A percentile compares a stretch with the other conserved stretches of the same genome.
Conservation (phyloP, 2,329 filamentous ascomycete genomes). For the Neonectria neomacrospora region DNA sequence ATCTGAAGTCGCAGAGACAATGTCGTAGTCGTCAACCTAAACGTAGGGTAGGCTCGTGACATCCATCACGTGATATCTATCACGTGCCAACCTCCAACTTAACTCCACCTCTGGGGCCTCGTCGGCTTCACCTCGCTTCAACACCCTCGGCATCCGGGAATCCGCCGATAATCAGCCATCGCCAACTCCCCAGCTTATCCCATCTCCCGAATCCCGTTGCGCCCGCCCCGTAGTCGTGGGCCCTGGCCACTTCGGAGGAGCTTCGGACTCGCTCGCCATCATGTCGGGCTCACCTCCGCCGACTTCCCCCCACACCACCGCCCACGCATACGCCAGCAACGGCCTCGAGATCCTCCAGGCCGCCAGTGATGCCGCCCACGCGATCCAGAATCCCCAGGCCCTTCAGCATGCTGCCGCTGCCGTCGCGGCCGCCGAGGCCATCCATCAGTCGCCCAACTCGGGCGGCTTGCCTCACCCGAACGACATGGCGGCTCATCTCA, state of each 20-base stretch:
- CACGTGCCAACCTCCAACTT: slow-evolving; percentile 31
- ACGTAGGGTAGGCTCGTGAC: not conserved
- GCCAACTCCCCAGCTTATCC: slow-evolving; percentile 35
- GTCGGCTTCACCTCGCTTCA: slow-evolving; percentile 55
- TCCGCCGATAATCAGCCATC: slow-evolving; percentile 59
- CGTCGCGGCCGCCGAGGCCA: slow-evolving; percentile 48
- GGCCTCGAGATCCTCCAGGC: slow-evolving; percentile 59
- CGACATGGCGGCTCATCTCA: slow-evolving; percentile 42
- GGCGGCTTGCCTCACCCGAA: slow-evolving; percentile 29
- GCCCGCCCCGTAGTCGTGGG: slow-evolving; percentile 34
- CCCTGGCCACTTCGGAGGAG: slow-evolving; percentile 24
- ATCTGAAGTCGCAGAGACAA: too few relatives aligned
- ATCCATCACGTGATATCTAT: too few relatives aligned
- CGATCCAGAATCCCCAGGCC: slow-evolving; percentile 52
- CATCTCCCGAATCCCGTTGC: slow-evolving; percentile 33
- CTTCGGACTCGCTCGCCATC: slow-evolving; percentile 22
- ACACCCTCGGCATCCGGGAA: slow-evolving; percentile 52
- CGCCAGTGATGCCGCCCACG: slow-evolving; percentile 57
- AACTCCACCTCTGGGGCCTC: slow-evolving; percentile 34
- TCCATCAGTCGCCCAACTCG: slow-evolving; percentile 37
- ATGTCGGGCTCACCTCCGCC: slow-evolving; percentile 46
- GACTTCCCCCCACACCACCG: slow-evolving; percentile 45
- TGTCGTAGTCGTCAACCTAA: too few relatives aligned
- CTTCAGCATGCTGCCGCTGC: slow-evolving; percentile 54
- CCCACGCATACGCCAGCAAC: slow-evolving; percentile 59